These are phyloP conservation scores for Apiospora phragmitis DNA, from an alignment of 2,329 filamentous ascomycete species.

Conservation along the genomic window DNA sequence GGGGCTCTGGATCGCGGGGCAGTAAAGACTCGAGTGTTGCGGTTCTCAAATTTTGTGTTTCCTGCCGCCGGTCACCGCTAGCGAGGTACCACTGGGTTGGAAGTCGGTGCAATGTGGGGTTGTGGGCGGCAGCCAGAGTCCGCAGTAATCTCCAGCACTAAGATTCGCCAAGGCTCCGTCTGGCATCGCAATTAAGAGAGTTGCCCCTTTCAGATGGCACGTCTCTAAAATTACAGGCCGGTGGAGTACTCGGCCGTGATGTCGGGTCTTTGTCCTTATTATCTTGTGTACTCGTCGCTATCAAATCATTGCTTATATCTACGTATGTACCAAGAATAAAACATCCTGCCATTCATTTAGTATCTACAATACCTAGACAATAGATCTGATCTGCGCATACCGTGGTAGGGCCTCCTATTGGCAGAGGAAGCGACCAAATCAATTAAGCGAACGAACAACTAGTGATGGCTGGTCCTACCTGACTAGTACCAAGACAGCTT, in stretches of 20 bases:
- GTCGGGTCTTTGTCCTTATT: neutral
- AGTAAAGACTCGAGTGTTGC: neutral
- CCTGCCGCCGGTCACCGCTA: neutral
- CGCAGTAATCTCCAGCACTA: conserved; percentile 3
- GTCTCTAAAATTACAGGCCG: neutral
- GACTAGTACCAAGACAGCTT: neutral
- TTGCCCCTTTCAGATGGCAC: neutral
- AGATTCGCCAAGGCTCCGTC: neutral
- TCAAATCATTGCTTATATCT: neutral
- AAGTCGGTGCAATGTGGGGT: neutral
- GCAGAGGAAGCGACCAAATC: neutral
- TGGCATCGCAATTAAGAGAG: neutral
- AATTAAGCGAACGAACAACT: neutral
- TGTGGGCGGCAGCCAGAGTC: neutral
- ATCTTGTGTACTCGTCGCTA: neutral
- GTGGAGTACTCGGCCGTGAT: neutral
- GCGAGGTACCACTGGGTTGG: neutral
- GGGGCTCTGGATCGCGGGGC: conserved; percentile 7
- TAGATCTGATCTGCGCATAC: too few relatives aligned
- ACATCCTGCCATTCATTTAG: too few relatives aligned
- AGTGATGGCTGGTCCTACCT: neutral
- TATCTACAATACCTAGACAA: too few relatives aligned
- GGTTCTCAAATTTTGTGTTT: conserved; percentile 6
- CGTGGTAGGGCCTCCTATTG: too few relatives aligned
- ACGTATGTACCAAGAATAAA: neutral